Conservation (phyloP, 2,329 filamentous ascomycete genomes). For the Chaetomiaceae sp. region DNA sequence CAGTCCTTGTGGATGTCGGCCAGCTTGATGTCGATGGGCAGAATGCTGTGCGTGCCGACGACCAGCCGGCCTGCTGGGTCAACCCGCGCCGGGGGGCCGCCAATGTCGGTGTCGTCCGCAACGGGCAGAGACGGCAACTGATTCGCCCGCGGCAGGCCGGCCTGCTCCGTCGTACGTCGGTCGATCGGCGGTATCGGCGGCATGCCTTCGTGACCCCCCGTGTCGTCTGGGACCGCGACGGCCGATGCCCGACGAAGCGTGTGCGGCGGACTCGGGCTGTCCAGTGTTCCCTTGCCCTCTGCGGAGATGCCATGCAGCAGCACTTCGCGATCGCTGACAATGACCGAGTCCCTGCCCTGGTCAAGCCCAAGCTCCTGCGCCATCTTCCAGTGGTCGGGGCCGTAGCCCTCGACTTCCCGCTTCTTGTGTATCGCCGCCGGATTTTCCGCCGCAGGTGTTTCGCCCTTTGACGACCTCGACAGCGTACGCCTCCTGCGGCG, state of each 20-base stretch:
- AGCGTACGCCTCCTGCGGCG: slow-evolving; percentile 38
- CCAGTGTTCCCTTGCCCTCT: slow-evolving; percentile 59
- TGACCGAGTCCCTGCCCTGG: slow-evolving; percentile 64
- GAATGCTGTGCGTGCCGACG: slow-evolving; percentile 44
- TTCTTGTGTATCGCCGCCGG: slow-evolving; percentile 66
- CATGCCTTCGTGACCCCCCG: slow-evolving; percentile 44
- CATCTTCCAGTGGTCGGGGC: slow-evolving; percentile 68
- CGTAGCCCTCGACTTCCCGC: slow-evolving; percentile 74
- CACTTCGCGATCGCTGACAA: slow-evolving; percentile 66
- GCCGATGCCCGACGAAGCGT: slow-evolving; percentile 26
- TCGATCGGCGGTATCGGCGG: slow-evolving; percentile 56
- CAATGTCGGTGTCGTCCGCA: slow-evolving; percentile 76
- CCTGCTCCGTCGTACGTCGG: slow-evolving; percentile 59
- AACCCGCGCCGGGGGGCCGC: slow-evolving; percentile 61
- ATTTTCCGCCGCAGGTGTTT: slow-evolving; percentile 45
- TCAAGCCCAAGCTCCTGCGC: slow-evolving; percentile 58
- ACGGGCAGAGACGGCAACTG: slow-evolving; percentile 67
- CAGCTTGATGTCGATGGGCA: slow-evolving; percentile 64
- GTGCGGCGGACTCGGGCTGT: slow-evolving; percentile 42
- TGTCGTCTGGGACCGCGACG: slow-evolving; percentile 33
- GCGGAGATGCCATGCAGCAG: slow-evolving; percentile 59
- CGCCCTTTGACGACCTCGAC: slow-evolving; percentile 19
- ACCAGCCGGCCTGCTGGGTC: slow-evolving; percentile 49
- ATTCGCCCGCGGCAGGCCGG: slow-evolving; percentile 63
- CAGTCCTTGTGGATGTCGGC: slow-evolving; percentile 81